Base-by-base conservation (phyloP, 2,329 filamentous ascomycete species). In the Aureobasidium namibiae region DNA sequence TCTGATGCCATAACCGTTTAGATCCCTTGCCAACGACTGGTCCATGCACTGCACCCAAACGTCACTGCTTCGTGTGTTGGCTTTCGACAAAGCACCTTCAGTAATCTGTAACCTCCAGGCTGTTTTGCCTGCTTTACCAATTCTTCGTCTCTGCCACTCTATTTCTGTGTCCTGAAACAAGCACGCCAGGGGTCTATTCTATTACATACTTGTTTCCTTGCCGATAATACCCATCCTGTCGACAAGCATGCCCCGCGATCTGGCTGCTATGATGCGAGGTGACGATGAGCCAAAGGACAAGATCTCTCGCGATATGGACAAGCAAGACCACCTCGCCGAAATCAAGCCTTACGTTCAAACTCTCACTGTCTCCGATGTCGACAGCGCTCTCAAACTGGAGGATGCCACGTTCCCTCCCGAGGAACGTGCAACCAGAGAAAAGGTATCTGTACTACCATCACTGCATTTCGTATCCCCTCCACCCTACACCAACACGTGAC, bases 271-370 rank as follows among this genome's bases (percentile, higher is more conserved):
- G 31, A 67, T 76, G 61, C 69, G 70, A 46, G 72, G 70, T 62
- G 62, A 62, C 46, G 39, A 60, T 38, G 61, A 62, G 44, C 46
- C 60, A 16, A 61, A 60, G 45, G 61, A 64, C 56, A 56, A 57
- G 26, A 56, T 66, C 49, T 45, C 50, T 11, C 45, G 53, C 11
- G 63, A 65, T 66, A 69, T 67, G 64, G 59, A 62, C 24, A 67
- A 65, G 64, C 69, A 79, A 61, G 75, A 79, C 61, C 65, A 78
- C 38, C 68, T 80, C 49, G 78, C 76, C 10, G 85, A 86, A 53
- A 82, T 90, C 67, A 82, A 89, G 67, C 85, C 90, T 26, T 87
- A 88, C 67, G 81, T 88, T n/a, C 84, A 89, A 56, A 82, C 88
- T 29, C 79, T 96, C 53, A 89, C 83, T 41, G 72, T 82, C 49